These are phyloP conservation scores for Citrullus amarus DNA, from an alignment of 306 rosid species.

Conservation along the genomic window DNA sequence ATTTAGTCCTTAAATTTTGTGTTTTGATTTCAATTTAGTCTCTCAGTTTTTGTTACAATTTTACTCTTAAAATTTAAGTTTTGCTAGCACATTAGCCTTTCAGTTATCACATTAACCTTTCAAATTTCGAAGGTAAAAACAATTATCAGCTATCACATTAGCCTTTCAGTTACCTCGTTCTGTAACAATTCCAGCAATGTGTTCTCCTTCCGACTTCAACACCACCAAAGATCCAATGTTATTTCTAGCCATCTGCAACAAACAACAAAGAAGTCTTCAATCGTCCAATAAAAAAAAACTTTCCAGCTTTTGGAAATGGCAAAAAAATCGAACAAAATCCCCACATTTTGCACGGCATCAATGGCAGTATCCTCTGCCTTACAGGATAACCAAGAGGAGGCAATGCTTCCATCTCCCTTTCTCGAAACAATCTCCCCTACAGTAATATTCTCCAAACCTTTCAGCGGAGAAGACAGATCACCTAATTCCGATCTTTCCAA, in stretches of 20 bases:
- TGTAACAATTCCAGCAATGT: constrained; percentile 75
- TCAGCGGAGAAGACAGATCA: constrained; percentile 25
- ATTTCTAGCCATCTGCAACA: constrained; percentile 66
- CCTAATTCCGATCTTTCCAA: constrained; percentile 21
- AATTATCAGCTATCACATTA: no score
- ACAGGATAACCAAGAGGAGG: constrained; percentile 74
- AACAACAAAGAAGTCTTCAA: neutral
- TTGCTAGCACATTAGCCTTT: neutral
- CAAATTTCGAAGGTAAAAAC: no score
- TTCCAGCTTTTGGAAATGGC: neutral
- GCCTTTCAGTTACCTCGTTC: constrained; percentile 54
- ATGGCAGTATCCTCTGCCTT: constrained; percentile 40
- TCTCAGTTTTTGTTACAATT: no score
- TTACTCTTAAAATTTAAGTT: no score
- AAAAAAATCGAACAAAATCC: neutral
- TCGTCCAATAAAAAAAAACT: neutral
- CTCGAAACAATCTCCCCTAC: constrained; percentile 60
- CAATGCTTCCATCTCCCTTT: constrained; percentile 41
- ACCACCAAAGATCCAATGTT: constrained; percentile 70
- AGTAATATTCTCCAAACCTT: constrained; percentile 71
- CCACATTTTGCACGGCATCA: constrained; percentile 52
- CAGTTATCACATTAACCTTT: constrained; percentile 2
- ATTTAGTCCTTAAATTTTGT: no score
- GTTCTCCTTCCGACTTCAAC: constrained; percentile 49
- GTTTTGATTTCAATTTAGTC: no score